phyloP scores from a whole-genome alignment of 257 asterid species.

The Gardenia jasminoides region DNA sequence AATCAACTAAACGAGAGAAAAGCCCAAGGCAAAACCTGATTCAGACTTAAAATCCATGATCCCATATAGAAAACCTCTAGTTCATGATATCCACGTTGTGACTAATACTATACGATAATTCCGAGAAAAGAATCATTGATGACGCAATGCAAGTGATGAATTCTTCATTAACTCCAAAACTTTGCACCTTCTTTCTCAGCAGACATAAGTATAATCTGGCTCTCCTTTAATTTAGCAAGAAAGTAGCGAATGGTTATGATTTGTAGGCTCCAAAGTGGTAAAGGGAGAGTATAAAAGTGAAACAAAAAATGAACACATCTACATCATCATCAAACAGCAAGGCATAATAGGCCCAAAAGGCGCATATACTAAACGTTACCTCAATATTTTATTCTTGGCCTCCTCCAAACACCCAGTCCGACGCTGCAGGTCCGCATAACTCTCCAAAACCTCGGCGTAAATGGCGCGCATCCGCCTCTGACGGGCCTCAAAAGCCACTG shows the following conservation, averaged over 20 bases:
- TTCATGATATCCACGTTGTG: neutral
- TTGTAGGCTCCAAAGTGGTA: neutral
- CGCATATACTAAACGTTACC: slow-evolving; percentile 37
- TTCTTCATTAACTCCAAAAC: neutral
- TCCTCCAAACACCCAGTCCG: slow-evolving; percentile 38
- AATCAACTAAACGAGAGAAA: neutral
- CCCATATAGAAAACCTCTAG: neutral
- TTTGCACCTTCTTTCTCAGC: neutral
- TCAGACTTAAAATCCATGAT: neutral
- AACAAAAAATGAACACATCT: no score
- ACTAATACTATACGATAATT: neutral
- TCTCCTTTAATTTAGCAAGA: neutral
- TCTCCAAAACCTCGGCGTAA: slow-evolving; percentile 41
- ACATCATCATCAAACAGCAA: neutral
- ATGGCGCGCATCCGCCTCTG: slow-evolving; percentile 42
- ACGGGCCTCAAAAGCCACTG: slow-evolving; percentile 23
- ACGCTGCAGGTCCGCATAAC: slow-evolving; percentile 38
- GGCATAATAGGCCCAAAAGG: neutral
- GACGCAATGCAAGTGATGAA: neutral
- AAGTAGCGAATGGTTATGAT: neutral
- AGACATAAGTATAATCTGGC: neutral
- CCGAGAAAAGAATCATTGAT: neutral
- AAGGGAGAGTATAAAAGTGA: no score
- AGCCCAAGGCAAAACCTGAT: neutral
- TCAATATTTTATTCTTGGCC: slow-evolving; percentile 50